Base-by-base conservation (phyloP, 2,329 filamentous ascomycete species). In the Emergomyces orientalis region DNA sequence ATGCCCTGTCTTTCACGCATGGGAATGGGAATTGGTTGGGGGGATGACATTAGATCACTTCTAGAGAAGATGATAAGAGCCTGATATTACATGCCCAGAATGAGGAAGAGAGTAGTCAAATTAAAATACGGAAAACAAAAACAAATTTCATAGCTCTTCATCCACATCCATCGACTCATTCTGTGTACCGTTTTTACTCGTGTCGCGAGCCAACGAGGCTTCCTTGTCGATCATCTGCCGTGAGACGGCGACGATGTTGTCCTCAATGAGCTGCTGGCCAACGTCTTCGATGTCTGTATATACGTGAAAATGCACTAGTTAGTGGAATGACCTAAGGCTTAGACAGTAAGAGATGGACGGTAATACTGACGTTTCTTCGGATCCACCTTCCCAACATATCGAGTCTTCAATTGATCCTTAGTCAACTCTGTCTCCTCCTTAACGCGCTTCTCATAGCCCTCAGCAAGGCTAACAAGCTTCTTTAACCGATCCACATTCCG, bases 191-290 rank as follows among this genome's bases (percentile, higher is more conserved):
- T 70, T 75, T 59, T 65, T 71, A 60, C 67, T 76, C 62, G 76
- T 76, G 73, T 64, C 88, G 82, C 77, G 88, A 25, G 93, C 90
- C 77, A 96, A 90, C 5, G 91, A 94, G 3, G 94, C 94, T 77
- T 99, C 94, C 80, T 97, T 97, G 80, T 97, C 94, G 72, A 99
- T 97, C 93, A 99, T 97, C 77, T 97, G 94, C 75, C 93, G 84
- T 67, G 91, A 95, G n/a, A 99, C 92, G 3, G 91, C 90, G 14
- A 99, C 94, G 67, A 99, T 99, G 78, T 99, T 99, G 84, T 99
- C 94, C 79, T 99, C 95, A 71, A 99, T 97, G 67, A 97, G 84
- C 75, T 95, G 88, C 78, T 97, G 92, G 62, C 94, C 94, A 56
- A 99, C 90, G 70, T 96, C 91, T 77, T 97, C 92, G 73, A 99